Percentiles rank a stretch among this genome's conserved stretches.
phyloP scores from a whole-genome alignment of 495 filamentous ascomycete species.

The Penicillium ucsense region DNA sequence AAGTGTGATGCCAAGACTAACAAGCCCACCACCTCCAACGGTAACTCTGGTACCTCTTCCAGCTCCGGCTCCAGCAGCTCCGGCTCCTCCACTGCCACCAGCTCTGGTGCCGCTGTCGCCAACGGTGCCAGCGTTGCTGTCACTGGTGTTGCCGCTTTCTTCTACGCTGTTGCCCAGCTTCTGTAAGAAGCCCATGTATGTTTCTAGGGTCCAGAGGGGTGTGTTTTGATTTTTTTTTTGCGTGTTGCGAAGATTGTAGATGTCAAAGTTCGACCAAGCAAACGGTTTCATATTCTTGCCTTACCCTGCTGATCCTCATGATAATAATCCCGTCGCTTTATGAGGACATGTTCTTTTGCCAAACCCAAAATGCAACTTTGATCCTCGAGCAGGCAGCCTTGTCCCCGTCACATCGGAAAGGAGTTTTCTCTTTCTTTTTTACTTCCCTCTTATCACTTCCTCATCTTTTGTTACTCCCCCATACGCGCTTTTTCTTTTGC shows the following conservation, averaged over 20 bases:
- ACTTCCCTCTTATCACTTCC: slow-evolving; percentile 8
- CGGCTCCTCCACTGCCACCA: slow-evolving; percentile 17
- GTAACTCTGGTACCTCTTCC: slow-evolving; percentile 31
- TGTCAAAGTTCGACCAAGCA: slow-evolving; percentile 27
- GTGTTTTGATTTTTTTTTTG: slow-evolving; percentile 1
- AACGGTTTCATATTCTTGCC: slow-evolving; percentile 25
- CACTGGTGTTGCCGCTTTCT: slow-evolving; percentile 33
- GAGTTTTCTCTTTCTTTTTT: slow-evolving; percentile 17
- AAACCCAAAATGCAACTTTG: slow-evolving; percentile 23
- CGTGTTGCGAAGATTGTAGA: slow-evolving; percentile 15
- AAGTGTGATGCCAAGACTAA: slow-evolving; percentile 39
- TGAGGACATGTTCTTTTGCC: slow-evolving; percentile 13
- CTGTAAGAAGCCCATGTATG: slow-evolving; percentile 25
- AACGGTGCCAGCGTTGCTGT: slow-evolving; percentile 32
- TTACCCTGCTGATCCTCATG: slow-evolving; percentile 35
- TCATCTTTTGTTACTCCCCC: slow-evolving; percentile 10
- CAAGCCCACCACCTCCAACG: slow-evolving; percentile 30
- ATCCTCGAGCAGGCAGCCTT: slow-evolving; percentile 16
- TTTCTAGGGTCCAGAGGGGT: neutral
- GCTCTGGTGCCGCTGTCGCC: slow-evolving; percentile 31
- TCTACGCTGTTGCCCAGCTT: slow-evolving; percentile 37
- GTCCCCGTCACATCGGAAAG: slow-evolving; percentile 14
- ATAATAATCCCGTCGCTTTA: slow-evolving; percentile 40
- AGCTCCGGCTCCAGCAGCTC: slow-evolving; percentile 20
- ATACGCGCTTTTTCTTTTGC: neutral